Evolutionary conservation across 108 stramenopile genomes (phyloP), one percentile per base, ranked within the genome.

Genomic region (Parietichytrium sp.): DNA sequence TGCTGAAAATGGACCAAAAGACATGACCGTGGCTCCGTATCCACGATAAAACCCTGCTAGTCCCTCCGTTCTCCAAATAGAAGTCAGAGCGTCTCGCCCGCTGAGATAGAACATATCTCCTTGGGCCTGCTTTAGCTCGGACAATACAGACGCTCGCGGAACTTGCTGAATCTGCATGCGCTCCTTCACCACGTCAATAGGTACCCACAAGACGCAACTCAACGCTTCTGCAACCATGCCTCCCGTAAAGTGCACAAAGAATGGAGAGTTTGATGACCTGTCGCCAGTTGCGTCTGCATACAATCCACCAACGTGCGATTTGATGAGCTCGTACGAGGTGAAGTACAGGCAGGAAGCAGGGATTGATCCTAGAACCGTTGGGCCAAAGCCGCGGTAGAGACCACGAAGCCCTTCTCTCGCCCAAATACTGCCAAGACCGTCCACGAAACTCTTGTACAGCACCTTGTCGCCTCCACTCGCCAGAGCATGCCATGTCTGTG

Each of bases 111-210:
- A 38, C 83, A 72, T 15, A 54, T 52, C 25, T 26, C 77, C 82
- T 10, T 2, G 25, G 26, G 30, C 54, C 1, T 54, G 45, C 29
- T 31, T 48, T 6, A 51, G 47, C 49, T 49, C 23, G 30, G 42
- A 20, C 27, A 54, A 42, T 12, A 72, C 79, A 29, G 29, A 18
- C 13, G 53, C 7, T 3, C 18, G n/a, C 15, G 25, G 23, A 4
- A 51, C 20, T 4, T 84, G 79, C 51, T 96, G 95, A 4, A 98
- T 93, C 87, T 99, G 98, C 83, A 96, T 77, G 53, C 98, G 89
- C 86, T 98, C 98, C 85, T 99, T 99, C 4, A 98, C 87, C 29
- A 99, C 98, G 86, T 99, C 98, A 6, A 98, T 94, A 3, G 98
- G 98, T 15, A 99, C 96, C 79, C 93, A 99, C 42, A 99, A 82